These are phyloP conservation scores for Penstemon barbatus DNA, from an alignment of 257 asterid species.

Conservation along the genomic window DNA sequence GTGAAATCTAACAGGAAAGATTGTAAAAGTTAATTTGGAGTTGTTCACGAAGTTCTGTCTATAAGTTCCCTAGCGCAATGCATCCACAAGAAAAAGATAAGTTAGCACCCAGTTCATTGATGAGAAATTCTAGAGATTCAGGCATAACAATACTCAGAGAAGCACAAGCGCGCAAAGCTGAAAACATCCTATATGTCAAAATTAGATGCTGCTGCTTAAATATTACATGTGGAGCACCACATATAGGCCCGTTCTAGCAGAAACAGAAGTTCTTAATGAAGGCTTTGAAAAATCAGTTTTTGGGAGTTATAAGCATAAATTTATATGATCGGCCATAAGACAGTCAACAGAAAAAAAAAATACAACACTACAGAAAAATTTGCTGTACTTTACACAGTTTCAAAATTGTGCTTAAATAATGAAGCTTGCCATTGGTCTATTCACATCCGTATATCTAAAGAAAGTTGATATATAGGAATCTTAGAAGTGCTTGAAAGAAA, in stretches of 20 bases:
- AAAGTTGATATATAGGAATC: background rate
- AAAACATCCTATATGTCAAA: background rate
- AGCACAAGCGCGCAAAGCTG: background rate
- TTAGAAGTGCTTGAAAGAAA: background rate
- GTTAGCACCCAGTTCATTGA: background rate
- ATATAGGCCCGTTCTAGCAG: background rate
- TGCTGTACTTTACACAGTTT: no score
- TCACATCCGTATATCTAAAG: background rate
- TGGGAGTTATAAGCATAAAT: background rate
- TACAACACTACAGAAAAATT: background rate
- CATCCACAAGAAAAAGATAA: background rate
- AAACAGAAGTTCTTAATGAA: background rate
- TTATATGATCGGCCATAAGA: background rate
- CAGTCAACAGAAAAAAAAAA: background rate
- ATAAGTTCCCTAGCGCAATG: background rate
- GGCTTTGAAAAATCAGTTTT: background rate
- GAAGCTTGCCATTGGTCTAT: conserved; percentile 11
- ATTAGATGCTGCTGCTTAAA: background rate
- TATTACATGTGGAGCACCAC: background rate
- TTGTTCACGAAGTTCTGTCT: no score
- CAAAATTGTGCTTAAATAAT: background rate
- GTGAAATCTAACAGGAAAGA: no score
- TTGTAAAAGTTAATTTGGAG: no score
- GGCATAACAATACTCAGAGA: background rate
- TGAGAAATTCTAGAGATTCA: background rate